Conservation (phyloP, 306 rosid genomes). For the Morella rubra region DNA sequence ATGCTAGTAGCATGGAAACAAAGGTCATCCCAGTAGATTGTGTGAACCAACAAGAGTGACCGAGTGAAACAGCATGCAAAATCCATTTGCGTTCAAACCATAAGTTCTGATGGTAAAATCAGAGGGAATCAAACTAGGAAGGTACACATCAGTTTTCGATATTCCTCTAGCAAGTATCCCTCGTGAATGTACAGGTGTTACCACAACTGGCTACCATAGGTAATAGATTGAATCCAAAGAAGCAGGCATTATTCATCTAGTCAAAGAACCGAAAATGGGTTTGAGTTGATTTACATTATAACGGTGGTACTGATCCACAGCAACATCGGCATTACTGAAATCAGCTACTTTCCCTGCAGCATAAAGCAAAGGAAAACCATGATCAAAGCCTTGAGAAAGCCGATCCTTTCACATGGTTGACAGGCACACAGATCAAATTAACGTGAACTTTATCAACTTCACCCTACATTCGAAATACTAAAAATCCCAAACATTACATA, state of each 20-base stretch:
- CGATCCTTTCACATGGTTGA: not conserved
- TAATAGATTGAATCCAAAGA: not conserved
- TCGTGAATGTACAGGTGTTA: not conserved
- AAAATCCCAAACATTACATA: not conserved
- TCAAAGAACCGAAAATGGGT: not conserved
- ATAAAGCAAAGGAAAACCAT: constrained; percentile 5
- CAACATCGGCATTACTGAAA: constrained; percentile 77
- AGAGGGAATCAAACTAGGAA: not conserved
- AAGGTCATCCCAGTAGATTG: not conserved
- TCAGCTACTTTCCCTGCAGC: constrained; percentile 65
- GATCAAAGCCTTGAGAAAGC: not conserved
- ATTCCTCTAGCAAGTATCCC: not conserved
- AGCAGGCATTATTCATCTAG: not conserved
- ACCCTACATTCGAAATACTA: not conserved
- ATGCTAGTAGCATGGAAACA: not conserved
- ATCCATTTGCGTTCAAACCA: not conserved
- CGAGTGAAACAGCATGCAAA: not conserved
- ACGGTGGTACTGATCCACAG: constrained; percentile 80
- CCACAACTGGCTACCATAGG: not conserved
- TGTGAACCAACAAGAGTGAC: not conserved
- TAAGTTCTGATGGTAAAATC: not conserved
- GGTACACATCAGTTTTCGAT: not conserved
- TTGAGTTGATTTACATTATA: constrained; percentile 46
- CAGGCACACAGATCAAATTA: not conserved
- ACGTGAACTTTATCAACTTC: not conserved